Percentiles rank a stretch among this genome's conserved stretches.
Conservation (phyloP, 257 asterid species). For the Forsythia viridissima region DNA sequence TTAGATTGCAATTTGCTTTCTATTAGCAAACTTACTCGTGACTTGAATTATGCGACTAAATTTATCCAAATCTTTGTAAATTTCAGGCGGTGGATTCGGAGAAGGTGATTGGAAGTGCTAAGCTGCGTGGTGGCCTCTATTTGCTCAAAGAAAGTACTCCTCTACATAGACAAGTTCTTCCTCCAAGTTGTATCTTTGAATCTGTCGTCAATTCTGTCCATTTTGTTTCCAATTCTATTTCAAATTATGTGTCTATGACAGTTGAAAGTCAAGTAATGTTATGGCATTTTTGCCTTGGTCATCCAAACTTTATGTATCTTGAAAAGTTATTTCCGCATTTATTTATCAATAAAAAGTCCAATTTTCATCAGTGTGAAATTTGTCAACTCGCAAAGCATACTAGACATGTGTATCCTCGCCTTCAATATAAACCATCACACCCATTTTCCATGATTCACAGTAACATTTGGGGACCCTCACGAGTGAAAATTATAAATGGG, state of each 20-base stretch:
- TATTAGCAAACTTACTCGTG: neutral
- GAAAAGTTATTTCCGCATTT: neutral
- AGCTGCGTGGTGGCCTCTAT: conserved; percentile 5
- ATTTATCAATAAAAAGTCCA: neutral
- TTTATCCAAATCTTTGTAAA: neutral
- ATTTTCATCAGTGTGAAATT: neutral
- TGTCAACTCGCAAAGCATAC: conserved; percentile 7
- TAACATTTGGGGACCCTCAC: neutral
- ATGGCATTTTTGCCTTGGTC: neutral
- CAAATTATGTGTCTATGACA: neutral
- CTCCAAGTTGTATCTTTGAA: too few relatives aligned
- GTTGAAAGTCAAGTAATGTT: neutral
- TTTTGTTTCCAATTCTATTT: too few relatives aligned
- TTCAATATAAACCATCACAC: neutral
- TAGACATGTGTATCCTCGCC: neutral
- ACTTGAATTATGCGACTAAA: neutral
- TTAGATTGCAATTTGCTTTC: neutral
- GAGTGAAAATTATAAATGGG: neutral
- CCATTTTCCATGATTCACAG: neutral
- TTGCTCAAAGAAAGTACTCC: neutral
- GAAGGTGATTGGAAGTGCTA: conserved; percentile 3
- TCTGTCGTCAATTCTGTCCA: too few relatives aligned
- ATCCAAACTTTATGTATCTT: neutral
- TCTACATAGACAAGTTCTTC: neutral
- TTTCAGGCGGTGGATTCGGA: conserved; percentile 2